These are phyloP conservation scores for Aegilops tauschii DNA, from an alignment of 176 grass and related monocot species.

Conservation along the genomic window DNA sequence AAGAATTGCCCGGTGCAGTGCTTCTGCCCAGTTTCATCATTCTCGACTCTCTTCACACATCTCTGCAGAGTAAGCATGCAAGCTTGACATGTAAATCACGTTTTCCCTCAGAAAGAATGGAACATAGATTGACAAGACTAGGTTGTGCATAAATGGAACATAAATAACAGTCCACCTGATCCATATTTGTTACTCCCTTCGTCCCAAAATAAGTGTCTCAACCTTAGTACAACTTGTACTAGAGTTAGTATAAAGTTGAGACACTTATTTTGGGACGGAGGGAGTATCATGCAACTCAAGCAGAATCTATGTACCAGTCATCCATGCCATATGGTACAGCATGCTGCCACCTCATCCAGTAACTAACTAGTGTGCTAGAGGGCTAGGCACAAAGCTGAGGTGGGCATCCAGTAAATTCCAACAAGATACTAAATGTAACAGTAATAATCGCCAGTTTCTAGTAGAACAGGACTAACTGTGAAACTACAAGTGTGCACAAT, in stretches of 20 bases:
- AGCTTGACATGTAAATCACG: slow-evolving; percentile 1
- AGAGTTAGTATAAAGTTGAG: too few species aligned
- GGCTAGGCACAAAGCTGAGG: background rate
- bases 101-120: background rate
- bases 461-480: background rate
- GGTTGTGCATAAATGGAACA: background rate
- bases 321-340: background rate
- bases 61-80: slow-evolving; percentile 24
- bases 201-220: too few species aligned
- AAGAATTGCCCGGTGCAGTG: slow-evolving; percentile 66
- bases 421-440: background rate
- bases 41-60: slow-evolving; percentile 54
- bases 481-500: background rate
- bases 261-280: too few species aligned
- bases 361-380: background rate
- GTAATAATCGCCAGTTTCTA: background rate
- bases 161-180: background rate
- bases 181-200: background rate
- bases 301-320: background rate
- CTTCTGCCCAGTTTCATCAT: slow-evolving; percentile 55
- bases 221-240: too few species aligned
- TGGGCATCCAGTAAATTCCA: background rate
- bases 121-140: background rate
- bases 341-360: background rate
- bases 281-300: background rate